Evolutionary conservation across 257 asterid species (phyloP).

Genomic region (Fraxinus excelsior): DNA sequence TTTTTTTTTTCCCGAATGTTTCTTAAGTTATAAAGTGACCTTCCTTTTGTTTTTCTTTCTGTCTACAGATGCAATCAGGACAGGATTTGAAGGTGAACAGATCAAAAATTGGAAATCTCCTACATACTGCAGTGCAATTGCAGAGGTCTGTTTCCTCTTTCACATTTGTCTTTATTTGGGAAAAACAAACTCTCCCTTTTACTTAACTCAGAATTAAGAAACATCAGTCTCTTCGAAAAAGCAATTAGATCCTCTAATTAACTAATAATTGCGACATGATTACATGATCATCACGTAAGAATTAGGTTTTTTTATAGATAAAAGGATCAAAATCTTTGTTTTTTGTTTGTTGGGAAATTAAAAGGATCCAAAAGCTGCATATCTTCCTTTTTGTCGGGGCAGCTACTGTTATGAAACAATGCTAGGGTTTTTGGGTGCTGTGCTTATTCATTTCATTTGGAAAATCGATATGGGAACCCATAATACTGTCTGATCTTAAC

Average conservation of each 20-base stretch:
- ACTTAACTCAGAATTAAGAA: not conserved
- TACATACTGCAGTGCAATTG: constrained; percentile 55
- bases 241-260: constrained; percentile 10
- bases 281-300: constrained; percentile 6
- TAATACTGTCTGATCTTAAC: not conserved
- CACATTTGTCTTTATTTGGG: not conserved
- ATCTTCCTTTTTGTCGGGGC: constrained; percentile 90
- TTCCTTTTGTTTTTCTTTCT: constrained; percentile 25
- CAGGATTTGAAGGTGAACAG: constrained; percentile 76
- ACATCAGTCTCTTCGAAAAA: not conserved
- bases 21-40: constrained; percentile 40
- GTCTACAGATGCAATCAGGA: constrained; percentile 63
- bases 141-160: constrained; percentile 57
- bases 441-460: constrained; percentile 43
- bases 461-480: constrained; percentile 9
- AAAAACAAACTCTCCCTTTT: not conserved
- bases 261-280: constrained; percentile 40
- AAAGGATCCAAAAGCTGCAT: constrained; percentile 77
- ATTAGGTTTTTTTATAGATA: constrained; percentile 3
- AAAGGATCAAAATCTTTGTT: constrained; percentile 45
- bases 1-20: constrained; percentile 19
- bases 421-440: constrained; percentile 66
- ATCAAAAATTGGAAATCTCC: constrained; percentile 77
- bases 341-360: constrained; percentile 74
- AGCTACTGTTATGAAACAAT: constrained; percentile 37